Conservation (phyloP, 2,329 filamentous ascomycete species). For the Hypoxylon sp. region DNA sequence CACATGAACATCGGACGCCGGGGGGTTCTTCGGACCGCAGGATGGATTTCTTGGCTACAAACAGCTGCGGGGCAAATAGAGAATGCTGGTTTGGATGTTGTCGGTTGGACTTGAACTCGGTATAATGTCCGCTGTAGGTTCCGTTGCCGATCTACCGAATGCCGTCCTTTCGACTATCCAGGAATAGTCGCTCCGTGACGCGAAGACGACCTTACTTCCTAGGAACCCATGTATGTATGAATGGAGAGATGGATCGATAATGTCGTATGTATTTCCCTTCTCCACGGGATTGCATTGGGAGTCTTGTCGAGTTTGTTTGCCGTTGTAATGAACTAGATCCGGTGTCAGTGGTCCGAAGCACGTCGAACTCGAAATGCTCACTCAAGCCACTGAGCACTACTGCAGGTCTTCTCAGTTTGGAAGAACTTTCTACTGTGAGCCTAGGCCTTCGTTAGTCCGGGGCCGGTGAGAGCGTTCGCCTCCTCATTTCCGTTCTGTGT, state of each 20-base stretch:
- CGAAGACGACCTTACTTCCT: background rate
- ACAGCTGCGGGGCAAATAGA: constrained; percentile 23
- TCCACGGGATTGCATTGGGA: background rate
- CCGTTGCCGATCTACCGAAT: constrained; percentile 22
- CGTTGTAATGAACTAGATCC: background rate
- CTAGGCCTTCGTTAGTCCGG: constrained; percentile 20
- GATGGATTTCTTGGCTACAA: constrained; percentile 15
- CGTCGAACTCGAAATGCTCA: constrained; percentile 6
- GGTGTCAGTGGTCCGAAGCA: background rate
- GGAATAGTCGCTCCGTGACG: constrained; percentile 1
- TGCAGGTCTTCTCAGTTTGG: constrained; percentile 1
- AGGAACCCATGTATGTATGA: background rate
- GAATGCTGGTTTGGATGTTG: background rate
- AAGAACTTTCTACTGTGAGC: constrained; percentile 11
- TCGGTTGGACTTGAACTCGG: constrained; percentile 14
- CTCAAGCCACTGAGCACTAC: background rate
- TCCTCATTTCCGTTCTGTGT: constrained; percentile 15
- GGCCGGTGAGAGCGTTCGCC: constrained; percentile 15
- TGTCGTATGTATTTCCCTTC: background rate
- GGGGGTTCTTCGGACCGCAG: constrained; percentile 16
- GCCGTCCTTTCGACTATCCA: constrained; percentile 6
- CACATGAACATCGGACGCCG: constrained; percentile 24
- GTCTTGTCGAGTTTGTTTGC: constrained; percentile 4
- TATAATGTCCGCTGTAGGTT: constrained; percentile 9
- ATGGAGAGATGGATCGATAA: background rate